A percentile compares a stretch with the other conserved stretches of the same genome.
Conservation (phyloP, 768 basidiomycete species). For the Kwoniella dendrophila region DNA sequence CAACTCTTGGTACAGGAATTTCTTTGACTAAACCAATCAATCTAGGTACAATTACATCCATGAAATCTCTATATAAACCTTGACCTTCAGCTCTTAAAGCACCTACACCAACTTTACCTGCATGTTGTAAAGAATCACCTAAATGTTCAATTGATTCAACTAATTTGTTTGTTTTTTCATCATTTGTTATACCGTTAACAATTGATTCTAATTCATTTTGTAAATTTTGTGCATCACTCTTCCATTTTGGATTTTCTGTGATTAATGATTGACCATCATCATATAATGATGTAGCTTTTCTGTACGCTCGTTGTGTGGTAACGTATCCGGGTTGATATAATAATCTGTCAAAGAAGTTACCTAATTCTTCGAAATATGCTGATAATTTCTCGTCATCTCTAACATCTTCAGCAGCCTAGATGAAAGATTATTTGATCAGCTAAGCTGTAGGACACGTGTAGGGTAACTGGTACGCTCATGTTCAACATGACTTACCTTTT, state of each 20-base stretch:
- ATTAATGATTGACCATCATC: conserved; percentile 56
- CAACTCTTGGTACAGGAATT: conserved; percentile 57
- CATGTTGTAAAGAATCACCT: conserved; percentile 49
- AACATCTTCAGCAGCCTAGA: conserved; percentile 53
- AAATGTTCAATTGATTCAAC: conserved; percentile 56
- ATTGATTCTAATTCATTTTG: conserved; percentile 54
- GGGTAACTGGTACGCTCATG: too few species aligned
- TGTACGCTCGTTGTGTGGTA: conserved; percentile 54
- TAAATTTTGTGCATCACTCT: conserved; percentile 50
- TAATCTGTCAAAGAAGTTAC: conserved; percentile 52
- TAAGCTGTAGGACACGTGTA: background rate
- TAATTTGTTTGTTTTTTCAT: conserved; percentile 53
- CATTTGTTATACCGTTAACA: conserved; percentile 52
- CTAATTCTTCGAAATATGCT: conserved; percentile 55
- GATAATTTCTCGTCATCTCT: conserved; percentile 55
- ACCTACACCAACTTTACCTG: conserved; percentile 54
- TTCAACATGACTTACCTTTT: conserved; percentile 34
- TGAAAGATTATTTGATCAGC: background rate
- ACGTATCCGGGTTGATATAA: conserved; percentile 57
- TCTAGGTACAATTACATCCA: conserved; percentile 57
- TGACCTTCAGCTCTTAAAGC: conserved; percentile 50
- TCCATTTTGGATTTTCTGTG: conserved; percentile 54
- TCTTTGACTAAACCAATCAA: conserved; percentile 56
- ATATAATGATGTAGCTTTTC: conserved; percentile 55
- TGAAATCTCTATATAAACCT: conserved; percentile 56